A percentile compares a stretch with the other conserved stretches of the same genome.
Evolutionary conservation across 2,329 filamentous ascomycete genomes (phyloP).

Genomic region (Botrytis squamosa): DNA sequence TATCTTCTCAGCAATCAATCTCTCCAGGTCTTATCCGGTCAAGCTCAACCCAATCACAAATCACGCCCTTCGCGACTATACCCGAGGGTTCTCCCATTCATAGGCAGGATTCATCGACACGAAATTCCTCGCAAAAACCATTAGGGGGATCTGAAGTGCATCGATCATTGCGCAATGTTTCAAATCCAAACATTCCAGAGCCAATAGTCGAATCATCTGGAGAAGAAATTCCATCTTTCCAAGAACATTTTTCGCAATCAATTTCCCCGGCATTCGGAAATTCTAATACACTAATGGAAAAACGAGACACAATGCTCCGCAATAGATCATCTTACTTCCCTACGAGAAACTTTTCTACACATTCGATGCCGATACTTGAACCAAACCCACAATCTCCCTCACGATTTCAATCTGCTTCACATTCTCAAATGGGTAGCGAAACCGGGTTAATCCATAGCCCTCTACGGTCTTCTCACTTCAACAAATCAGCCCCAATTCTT

Average conservation of each 20-base stretch:
- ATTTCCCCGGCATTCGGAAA: constrained; percentile 34
- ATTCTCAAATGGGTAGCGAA: constrained; percentile 40
- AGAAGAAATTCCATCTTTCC: constrained; percentile 33
- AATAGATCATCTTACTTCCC: constrained; percentile 30
- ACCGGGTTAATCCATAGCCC: constrained; percentile 42
- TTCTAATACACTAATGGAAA: constrained; percentile 51
- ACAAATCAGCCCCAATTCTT: constrained; percentile 31
- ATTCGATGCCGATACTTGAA: constrained; percentile 25
- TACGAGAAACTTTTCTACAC: constrained; percentile 6
- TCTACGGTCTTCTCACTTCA: background rate
- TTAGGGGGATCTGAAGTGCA: background rate
- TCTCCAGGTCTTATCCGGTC: constrained; percentile 24
- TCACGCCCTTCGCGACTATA: background rate
- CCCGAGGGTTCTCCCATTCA: background rate
- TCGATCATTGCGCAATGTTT: constrained; percentile 37
- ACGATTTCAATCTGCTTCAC: background rate
- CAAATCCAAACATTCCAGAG: constrained; percentile 38
- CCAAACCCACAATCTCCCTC: constrained; percentile 26
- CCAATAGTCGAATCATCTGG: constrained; percentile 41
- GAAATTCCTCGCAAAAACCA: constrained; percentile 15
- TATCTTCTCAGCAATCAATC: constrained; percentile 28
- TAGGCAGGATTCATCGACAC: background rate
- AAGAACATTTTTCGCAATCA: background rate
- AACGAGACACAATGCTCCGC: constrained; percentile 52
- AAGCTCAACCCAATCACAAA: constrained; percentile 28